Evolutionary conservation across 1,284 basidiomycete genomes (phyloP).

Genomic region (Schizopora paradoxa): DNA sequence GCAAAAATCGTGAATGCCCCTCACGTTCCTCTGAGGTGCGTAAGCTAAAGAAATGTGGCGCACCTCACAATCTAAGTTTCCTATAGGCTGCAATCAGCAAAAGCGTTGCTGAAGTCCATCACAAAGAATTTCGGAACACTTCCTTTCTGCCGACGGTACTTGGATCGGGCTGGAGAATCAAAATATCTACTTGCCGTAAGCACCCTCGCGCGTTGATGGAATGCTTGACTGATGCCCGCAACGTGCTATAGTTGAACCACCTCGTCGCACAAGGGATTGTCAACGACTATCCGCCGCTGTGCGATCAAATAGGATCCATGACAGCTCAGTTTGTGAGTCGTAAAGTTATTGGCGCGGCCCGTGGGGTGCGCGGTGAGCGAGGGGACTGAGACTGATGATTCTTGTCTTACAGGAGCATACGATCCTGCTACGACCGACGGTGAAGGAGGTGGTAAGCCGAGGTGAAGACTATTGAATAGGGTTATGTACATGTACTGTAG

Average conservation of each 20-base stretch:
- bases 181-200: constrained; percentile 89
- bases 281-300: constrained; percentile 91
- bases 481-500: too few species aligned
- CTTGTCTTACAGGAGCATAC: constrained; percentile 79
- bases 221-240: constrained; percentile 9
- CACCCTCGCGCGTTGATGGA: constrained; percentile 18
- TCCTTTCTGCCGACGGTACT: constrained; percentile 93
- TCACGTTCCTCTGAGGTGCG: constrained; percentile 64
- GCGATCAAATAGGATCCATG: constrained; percentile 78
- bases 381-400: too few species aligned
- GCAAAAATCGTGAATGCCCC: constrained; percentile 70
- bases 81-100: constrained; percentile 77
- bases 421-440: constrained; percentile 84
- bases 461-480: constrained; percentile 89
- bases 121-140: constrained; percentile 93
- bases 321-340: constrained; percentile 86
- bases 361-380: not conserved
- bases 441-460: constrained; percentile 92
- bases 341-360: constrained; percentile 3
- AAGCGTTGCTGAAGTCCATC: constrained; percentile 83
- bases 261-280: constrained; percentile 88
- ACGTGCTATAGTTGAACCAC: constrained; percentile 67
- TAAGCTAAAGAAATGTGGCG: constrained; percentile 4
- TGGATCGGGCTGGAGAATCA: constrained; percentile 91
- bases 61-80: constrained; percentile 18